Evolutionary conservation across 129 eudicot genomes (phyloP).

Genomic region (Chrysanthemum lavandulifolium): DNA sequence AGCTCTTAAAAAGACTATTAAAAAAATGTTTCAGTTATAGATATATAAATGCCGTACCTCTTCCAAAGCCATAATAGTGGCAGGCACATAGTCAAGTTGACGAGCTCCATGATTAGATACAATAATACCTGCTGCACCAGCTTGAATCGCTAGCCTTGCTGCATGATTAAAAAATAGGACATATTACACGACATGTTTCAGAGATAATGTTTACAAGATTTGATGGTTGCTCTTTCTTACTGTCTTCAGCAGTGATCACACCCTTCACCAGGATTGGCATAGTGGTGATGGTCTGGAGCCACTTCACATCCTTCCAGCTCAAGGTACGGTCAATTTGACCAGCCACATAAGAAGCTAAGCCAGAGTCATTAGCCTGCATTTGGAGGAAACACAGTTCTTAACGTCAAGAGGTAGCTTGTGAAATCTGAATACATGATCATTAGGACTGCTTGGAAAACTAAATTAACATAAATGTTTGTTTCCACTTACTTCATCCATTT

Average conservation of each 20-base stretch:
- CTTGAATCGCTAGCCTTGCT: conserved; percentile 91
- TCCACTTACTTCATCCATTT: conserved; percentile 83
- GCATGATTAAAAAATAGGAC: conserved; percentile 29
- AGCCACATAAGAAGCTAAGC: conserved; percentile 86
- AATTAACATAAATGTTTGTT: neutral
- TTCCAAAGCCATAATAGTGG: conserved; percentile 90
- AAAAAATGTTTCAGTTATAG: neutral
- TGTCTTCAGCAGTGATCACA: conserved; percentile 94
- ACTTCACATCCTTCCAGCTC: conserved; percentile 97
- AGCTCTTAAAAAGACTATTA: neutral
- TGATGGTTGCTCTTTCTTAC: conserved; percentile 40
- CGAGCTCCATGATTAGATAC: conserved; percentile 99
- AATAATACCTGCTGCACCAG: conserved; percentile 90
- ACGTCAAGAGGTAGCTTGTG: neutral
- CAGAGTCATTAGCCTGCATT: conserved; percentile 84
- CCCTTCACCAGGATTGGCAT: conserved; percentile 95
- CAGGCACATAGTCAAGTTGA: conserved; percentile 94
- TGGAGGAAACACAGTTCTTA: conserved; percentile 5
- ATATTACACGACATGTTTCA: neutral
- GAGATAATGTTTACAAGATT: neutral
- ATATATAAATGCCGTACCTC: conserved; percentile 50
- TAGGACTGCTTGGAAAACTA: no score
- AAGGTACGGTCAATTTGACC: conserved; percentile 94
- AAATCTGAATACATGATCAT: no score
- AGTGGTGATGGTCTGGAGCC: conserved; percentile 89